Evolutionary conservation across 2,329 filamentous ascomycete species (phyloP), one percentile per base, ranked within the genome.

Genomic region (Zalaria sp.): DNA sequence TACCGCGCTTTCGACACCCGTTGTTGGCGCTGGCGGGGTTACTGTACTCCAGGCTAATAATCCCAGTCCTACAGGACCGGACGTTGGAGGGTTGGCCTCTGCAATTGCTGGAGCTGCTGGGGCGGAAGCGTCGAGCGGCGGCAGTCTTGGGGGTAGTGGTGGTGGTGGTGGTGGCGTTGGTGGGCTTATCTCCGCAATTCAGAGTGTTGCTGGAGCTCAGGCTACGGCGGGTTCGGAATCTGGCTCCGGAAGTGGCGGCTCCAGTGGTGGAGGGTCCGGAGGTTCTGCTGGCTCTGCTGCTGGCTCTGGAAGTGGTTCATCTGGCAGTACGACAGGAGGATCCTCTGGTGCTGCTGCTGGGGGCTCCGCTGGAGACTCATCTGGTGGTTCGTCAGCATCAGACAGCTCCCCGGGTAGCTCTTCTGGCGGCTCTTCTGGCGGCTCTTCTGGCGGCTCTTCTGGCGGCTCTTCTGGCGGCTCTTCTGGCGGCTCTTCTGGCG

Each of bases 161-260:
- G 26, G 28, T 39, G 11, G 35, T 2, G 26, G 28, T 11, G 35
- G 28, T 18, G 36, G 31, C 28, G 38, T 18, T 5, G 35, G 27
- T 8, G 41, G 27, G 18, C 18, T 34, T 46, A 43, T 5, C 10
- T 34, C 18, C 7, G 29, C 29, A n/a, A n/a, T 32, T 32, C 29
- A 7, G 29, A n/a, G 7, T 32, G 7, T n/a, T 32, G 7, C n/a
- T 7, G 29, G n/a, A n/a, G 7, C 29, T 32, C 29, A 32, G 37
- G 27, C n/a, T 26, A 7, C 37, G 39, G 28, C 40, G 43, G 43
- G 4, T 35, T 34, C 35, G 45, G 45, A 25, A 18, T 43, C 39
- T 35, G 48, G 41, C 8, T 46, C 44, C 4, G 37, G 39, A 18
- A 39, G 18, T 44, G 31, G 9, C 4, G 34, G 18, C 3, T 32